A percentile compares a stretch with the other conserved stretches of the same genome.
These are phyloP conservation scores for Lolium multiflorum DNA, from an alignment of 176 grass and related monocot genomes.

Conservation along the genomic window DNA sequence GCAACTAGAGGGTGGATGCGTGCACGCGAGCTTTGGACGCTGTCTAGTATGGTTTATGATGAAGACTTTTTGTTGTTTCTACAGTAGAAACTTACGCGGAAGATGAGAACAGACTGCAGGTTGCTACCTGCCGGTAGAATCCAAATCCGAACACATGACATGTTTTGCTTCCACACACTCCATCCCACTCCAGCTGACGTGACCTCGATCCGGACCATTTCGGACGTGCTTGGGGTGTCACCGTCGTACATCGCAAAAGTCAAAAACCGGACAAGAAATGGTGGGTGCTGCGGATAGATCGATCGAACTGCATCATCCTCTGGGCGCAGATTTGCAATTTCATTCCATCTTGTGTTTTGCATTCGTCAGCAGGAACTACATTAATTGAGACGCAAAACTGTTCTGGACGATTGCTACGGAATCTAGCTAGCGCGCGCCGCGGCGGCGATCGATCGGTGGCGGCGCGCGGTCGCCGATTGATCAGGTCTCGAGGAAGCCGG, in stretches of 20 bases:
- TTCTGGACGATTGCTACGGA: background rate
- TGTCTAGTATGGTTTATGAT: background rate
- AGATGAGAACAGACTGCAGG: background rate
- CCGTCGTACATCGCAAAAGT: background rate
- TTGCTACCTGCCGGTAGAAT: background rate
- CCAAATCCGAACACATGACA: background rate
- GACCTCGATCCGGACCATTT: background rate
- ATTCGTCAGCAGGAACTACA: background rate
- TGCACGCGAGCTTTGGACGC: background rate
- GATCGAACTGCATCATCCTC: background rate
- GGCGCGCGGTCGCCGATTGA: background rate
- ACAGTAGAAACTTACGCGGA: background rate
- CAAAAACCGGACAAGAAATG: background rate
- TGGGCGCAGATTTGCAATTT: background rate
- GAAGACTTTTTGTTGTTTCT: background rate
- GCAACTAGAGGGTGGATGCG: background rate
- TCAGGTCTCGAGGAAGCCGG: constrained; percentile 62
- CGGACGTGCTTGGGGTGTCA: background rate
- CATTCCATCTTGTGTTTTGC: background rate
- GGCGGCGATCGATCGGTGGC: background rate
- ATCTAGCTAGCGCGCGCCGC: background rate
- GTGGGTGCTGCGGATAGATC: no score
- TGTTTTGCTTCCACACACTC: background rate
- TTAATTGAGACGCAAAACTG: background rate
- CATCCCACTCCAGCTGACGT: background rate